phyloP scores from a whole-genome alignment of 352 stramenopile species.

The Thraustochytrium sp. region DNA sequence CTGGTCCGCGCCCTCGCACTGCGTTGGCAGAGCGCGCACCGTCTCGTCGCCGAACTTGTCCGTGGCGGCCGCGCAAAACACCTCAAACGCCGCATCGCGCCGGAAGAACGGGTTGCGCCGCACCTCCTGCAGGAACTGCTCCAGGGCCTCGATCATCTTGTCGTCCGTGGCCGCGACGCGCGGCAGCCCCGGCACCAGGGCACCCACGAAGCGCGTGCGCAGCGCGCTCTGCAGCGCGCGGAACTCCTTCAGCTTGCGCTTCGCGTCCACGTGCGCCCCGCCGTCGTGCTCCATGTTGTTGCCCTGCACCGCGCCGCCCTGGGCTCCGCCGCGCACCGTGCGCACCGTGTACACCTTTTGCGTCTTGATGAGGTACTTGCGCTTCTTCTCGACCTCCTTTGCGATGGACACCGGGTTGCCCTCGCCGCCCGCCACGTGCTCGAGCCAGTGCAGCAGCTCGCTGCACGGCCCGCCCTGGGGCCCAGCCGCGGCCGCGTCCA shows the following conservation, averaged over 20 bases:
- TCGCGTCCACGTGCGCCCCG: not conserved
- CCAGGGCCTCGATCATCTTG: constrained; percentile 29
- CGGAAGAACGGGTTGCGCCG: constrained; percentile 20
- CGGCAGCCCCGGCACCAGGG: constrained; percentile 11
- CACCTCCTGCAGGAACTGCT: constrained; percentile 8
- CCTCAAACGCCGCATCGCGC: not conserved
- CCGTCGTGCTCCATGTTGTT: not conserved
- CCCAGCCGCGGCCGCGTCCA: too few species aligned
- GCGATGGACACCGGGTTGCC: not conserved
- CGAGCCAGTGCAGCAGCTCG: constrained; percentile 30
- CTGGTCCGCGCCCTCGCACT: not conserved
- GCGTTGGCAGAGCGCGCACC: not conserved
- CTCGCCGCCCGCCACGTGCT: not conserved
- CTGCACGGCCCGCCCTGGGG: too few species aligned
- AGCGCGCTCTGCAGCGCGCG: not conserved
- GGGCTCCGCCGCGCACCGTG: not conserved
- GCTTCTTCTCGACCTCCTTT: constrained; percentile 34
- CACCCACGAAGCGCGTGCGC: not conserved
- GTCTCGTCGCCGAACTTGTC: not conserved
- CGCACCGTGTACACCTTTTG: constrained; percentile 8
- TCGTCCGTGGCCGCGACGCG: not conserved
- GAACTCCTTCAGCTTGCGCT: constrained; percentile 30
- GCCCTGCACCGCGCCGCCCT: not conserved
- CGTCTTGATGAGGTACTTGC: not conserved
- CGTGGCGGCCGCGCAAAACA: not conserved